Evolutionary conservation across 139 green algal genomes (phyloP), one percentile per base, ranked within the genome.

Genomic region (Mychonastes homosphaera): DNA sequence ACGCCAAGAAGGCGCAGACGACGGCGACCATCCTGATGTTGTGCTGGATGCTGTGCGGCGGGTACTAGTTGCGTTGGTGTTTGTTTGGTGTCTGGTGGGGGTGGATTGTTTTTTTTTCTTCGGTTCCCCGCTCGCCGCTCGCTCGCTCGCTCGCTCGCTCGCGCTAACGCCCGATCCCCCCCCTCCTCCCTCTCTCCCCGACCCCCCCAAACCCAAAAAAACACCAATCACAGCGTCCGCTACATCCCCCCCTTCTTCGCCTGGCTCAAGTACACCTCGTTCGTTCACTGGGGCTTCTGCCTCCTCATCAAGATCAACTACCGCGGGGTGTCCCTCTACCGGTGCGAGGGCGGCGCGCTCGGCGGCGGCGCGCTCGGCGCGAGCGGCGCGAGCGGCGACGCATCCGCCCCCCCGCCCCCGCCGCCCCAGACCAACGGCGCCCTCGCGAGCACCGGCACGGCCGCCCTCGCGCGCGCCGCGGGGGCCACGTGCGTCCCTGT

Each of bases 261-360:
- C 18, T 80, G 73, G 73, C 73, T 75, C 49, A 36, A 69, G 45
- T 83, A 79, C 72, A 18, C 68, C 6, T 70, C 40, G 15, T 79
- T 73, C 56, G 74, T 88, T 41, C 85, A 78, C 65, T 88, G 79
- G 61, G 76, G 68, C 44, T 92, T 72, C 64, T 80, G 78, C 53
- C 57, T 86, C 28, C 59, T 82, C 51, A 61, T 77, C 16, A 82
- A 78, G 49, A 64, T 71, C 30, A 43, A 72, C 40, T 69, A 64
- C n/a, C 3, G 23, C n/a, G 52, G 53, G 7, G 15, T 23, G 34
- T 56, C 52, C 23, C 62, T 55, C 60, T 52, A 53, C 49, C 18
- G n/a, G 29, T 68, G 61, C 45, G 27, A n/a, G 15, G 21, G 23
- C 9, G 6, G 6, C 12, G 23, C 21, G 21, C 19, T 61, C 13